Evolutionary conservation across 257 asterid genomes (phyloP).

Genomic region (Cruciata laevipes): DNA sequence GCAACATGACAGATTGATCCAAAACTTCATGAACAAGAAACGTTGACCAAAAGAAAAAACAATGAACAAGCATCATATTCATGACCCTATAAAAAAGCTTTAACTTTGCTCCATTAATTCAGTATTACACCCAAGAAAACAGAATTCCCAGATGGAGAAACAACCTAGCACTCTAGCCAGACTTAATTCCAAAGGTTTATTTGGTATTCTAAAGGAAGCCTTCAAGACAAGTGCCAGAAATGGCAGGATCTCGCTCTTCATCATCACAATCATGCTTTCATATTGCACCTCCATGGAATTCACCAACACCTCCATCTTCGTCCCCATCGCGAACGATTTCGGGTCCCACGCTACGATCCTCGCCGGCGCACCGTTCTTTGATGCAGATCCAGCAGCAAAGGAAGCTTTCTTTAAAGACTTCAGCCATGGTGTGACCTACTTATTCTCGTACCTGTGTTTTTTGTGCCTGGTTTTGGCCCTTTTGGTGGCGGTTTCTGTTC

Average conservation of each 20-base stretch:
- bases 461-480: background rate
- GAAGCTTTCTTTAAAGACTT: conserved; percentile 4
- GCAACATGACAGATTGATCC: background rate
- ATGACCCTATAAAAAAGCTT: background rate
- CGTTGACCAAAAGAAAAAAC: too few species aligned
- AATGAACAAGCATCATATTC: too few species aligned
- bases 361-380: background rate
- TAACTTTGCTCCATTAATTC: too few species aligned
- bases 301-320: background rate
- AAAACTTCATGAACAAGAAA: background rate
- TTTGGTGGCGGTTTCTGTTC: background rate
- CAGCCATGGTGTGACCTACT: background rate
- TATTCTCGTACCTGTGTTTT: background rate
- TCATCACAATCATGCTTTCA: conserved; percentile 5
- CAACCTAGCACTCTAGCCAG: background rate
- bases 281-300: background rate
- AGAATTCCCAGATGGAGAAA: conserved; percentile 9
- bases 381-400: background rate
- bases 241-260: conserved; percentile 5
- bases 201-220: conserved; percentile 9
- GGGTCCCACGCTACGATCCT: background rate
- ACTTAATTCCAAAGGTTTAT: conserved; percentile 9
- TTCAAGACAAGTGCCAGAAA: conserved; percentile 7
- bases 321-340: background rate
- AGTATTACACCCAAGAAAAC: background rate